These are phyloP conservation scores for Fusarium aywerte DNA, from an alignment of 2,329 filamentous ascomycete genomes.

Conservation along the genomic window DNA sequence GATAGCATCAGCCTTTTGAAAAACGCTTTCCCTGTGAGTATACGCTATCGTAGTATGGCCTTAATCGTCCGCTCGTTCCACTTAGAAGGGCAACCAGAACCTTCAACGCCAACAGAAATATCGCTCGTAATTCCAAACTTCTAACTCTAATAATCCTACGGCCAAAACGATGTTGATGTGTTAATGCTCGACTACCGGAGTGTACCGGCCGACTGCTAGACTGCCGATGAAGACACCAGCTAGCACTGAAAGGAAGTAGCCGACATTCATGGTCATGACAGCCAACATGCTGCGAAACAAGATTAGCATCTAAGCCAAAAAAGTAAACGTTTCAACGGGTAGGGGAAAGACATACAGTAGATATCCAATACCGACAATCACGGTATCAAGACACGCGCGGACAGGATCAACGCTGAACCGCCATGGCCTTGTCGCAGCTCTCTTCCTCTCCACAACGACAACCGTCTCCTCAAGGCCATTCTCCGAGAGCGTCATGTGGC, in stretches of 20 bases:
- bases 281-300: conserved; percentile 80
- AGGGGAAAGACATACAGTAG: conserved; percentile 74
- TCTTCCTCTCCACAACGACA: conserved; percentile 72
- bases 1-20: background rate
- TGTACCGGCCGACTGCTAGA: conserved; percentile 79
- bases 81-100: background rate
- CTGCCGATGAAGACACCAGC: conserved; percentile 88
- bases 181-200: conserved; percentile 60
- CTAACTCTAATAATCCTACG: background rate
- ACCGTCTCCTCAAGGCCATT: conserved; percentile 87
- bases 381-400: conserved; percentile 74
- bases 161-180: background rate
- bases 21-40: background rate
- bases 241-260: conserved; percentile 84
- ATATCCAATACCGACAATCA: conserved; percentile 82
- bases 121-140: background rate
- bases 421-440: conserved; percentile 72
- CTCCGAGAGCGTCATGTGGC: conserved; percentile 71
- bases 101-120: background rate
- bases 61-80: background rate
- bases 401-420: conserved; percentile 82
- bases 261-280: conserved; percentile 89
- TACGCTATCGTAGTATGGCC: background rate
- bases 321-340: background rate
- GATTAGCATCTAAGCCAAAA: conserved; percentile 8